These are phyloP conservation scores for Annona squamosa DNA, from an alignment of 164 flowering plant species.

Conservation along the genomic window DNA sequence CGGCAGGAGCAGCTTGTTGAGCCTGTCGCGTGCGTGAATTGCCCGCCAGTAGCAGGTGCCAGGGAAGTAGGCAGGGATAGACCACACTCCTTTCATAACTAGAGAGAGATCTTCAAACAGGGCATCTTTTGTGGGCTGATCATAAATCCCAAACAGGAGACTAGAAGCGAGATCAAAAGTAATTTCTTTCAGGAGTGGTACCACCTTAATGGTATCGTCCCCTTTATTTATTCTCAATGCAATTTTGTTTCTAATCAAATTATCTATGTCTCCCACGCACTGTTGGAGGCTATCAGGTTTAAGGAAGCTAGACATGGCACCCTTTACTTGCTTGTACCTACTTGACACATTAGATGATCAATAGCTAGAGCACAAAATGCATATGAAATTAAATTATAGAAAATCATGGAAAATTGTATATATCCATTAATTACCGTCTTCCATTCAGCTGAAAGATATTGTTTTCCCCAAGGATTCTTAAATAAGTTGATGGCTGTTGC, in stretches of 20 bases:
- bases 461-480: not conserved
- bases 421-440: no score
- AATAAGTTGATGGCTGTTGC: not conserved
- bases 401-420: no score
- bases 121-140: constrained; percentile 8
- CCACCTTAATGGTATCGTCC: constrained; percentile 7
- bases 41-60: constrained; percentile 13
- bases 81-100: constrained; percentile 13
- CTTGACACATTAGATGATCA: not conserved
- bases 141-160: constrained; percentile 14
- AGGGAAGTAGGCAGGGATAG: constrained; percentile 16
- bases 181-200: constrained; percentile 11
- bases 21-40: constrained; percentile 12
- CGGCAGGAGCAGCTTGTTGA: constrained; percentile 7
- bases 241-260: constrained; percentile 6
- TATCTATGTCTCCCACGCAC: constrained; percentile 12
- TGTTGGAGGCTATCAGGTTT: constrained; percentile 21
- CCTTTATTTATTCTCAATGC: constrained; percentile 5
- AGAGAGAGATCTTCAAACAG: constrained; percentile 9
- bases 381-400: no score
- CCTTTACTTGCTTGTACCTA: constrained; percentile 10
- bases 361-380: no score
- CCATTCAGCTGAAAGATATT: not conserved
- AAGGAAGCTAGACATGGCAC: constrained; percentile 16
- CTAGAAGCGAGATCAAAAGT: constrained; percentile 16